These are phyloP conservation scores for Cladosporium austrohemisphaericum DNA, from an alignment of 2,329 filamentous ascomycete species.

Conservation along the genomic window DNA sequence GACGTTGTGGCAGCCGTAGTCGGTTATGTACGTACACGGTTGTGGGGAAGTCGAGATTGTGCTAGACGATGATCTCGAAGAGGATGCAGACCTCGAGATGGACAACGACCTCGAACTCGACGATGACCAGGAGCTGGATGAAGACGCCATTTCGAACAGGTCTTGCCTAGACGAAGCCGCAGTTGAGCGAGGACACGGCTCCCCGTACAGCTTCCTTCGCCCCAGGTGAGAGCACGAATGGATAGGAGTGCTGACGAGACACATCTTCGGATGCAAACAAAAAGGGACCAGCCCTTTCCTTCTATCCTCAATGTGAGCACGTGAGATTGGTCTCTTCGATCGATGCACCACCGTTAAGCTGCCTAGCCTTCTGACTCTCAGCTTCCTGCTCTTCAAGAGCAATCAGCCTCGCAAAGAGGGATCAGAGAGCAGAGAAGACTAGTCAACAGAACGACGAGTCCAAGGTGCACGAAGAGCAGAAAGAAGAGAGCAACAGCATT, in stretches of 20 bases:
- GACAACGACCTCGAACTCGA: not conserved
- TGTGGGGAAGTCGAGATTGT: not conserved
- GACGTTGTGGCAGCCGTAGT: conserved; percentile 8
- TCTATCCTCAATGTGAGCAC: not conserved
- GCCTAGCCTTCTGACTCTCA: too few relatives aligned
- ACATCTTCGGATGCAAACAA: conserved; percentile 10
- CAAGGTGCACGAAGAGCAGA: too few relatives aligned
- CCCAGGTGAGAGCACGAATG: conserved; percentile 18
- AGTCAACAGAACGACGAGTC: too few relatives aligned
- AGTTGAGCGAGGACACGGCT: conserved; percentile 17
- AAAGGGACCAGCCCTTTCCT: too few relatives aligned
- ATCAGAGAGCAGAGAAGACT: too few relatives aligned
- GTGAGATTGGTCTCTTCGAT: not conserved
- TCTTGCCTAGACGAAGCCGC: not conserved
- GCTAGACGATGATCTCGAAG: not conserved
- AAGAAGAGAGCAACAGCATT: too few relatives aligned
- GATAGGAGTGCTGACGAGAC: conserved; percentile 16
- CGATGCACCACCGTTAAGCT: too few relatives aligned
- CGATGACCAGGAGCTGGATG: not conserved
- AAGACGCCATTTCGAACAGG: too few relatives aligned
- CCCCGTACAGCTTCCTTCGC: not conserved
- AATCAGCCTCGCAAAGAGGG: too few relatives aligned
- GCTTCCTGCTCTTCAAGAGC: too few relatives aligned
- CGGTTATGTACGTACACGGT: not conserved
- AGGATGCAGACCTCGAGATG: not conserved